Evolutionary conservation across 768 basidiomycete genomes (phyloP).

Genomic region (Sarcodon aspratus): DNA sequence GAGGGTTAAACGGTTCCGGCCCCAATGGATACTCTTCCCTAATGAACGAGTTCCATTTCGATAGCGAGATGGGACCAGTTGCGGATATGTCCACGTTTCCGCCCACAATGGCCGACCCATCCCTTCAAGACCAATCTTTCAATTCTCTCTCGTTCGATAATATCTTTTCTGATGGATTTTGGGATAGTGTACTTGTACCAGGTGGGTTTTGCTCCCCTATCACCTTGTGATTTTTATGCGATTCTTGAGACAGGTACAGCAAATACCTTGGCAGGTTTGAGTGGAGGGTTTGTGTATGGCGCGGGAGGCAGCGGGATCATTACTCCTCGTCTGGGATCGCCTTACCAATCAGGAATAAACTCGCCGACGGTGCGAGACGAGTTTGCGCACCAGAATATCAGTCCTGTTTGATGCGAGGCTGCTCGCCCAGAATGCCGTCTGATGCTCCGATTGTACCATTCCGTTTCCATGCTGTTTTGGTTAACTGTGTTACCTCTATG

Average conservation of each 20-base stretch:
- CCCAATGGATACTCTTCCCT: constrained; percentile 3
- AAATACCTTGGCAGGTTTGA: constrained; percentile 71
- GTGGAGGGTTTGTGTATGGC: constrained; percentile 80
- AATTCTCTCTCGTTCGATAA: constrained; percentile 67
- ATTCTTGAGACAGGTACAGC: constrained; percentile 45
- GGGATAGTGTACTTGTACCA: constrained; percentile 83
- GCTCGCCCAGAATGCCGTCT: too few relatives aligned
- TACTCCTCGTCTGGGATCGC: constrained; percentile 60
- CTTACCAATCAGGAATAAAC: constrained; percentile 43
- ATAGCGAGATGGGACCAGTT: constrained; percentile 78
- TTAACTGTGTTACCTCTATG: too few relatives aligned
- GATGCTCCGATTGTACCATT: too few relatives aligned
- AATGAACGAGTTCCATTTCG: constrained; percentile 56
- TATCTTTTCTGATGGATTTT: constrained; percentile 69
- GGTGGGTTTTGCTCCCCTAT: constrained; percentile 33
- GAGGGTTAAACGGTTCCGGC: neutral
- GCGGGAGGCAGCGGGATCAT: constrained; percentile 77
- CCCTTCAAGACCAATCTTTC: constrained; percentile 27
- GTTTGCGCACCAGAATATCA: too few relatives aligned
- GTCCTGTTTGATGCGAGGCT: too few relatives aligned
- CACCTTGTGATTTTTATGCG: constrained; percentile 3
- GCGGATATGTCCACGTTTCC: constrained; percentile 78
- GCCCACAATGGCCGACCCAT: constrained; percentile 66
- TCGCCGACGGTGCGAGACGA: constrained; percentile 16
- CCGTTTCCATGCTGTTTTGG: too few relatives aligned